Conservation (phyloP, 1,284 basidiomycete species). For the Meira nashicola region DNA sequence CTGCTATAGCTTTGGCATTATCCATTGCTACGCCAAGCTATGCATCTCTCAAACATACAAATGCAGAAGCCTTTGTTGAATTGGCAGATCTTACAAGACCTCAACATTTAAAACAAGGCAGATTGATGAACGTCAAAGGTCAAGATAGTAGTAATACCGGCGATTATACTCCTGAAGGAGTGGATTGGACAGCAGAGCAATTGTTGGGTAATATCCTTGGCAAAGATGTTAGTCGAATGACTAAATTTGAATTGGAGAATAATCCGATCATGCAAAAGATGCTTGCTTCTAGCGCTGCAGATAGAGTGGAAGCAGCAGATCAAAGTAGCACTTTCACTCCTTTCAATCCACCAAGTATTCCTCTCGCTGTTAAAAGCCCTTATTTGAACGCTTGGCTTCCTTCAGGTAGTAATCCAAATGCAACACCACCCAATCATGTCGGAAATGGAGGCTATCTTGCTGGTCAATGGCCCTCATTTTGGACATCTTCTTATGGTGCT, state of each 20-base stretch:
- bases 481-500: slow-evolving; percentile 46
- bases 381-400: slow-evolving; percentile 46
- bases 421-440: slow-evolving; percentile 39
- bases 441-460: slow-evolving; percentile 45
- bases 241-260: neutral
- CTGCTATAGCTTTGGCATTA: too few species aligned
- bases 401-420: slow-evolving; percentile 25
- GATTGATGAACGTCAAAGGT: neutral
- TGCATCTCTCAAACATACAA: slow-evolving; percentile 10
- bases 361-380: slow-evolving; percentile 39
- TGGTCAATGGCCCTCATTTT: slow-evolving; percentile 40
- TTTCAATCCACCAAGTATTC: slow-evolving; percentile 44
- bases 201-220: neutral
- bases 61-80: slow-evolving; percentile 4
- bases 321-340: slow-evolving; percentile 36
- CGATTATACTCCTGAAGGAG: neutral
- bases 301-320: neutral
- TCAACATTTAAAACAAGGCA: neutral
- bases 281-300: too few species aligned
- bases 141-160: slow-evolving; percentile 3
- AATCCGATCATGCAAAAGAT: neutral
- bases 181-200: slow-evolving; percentile 8
- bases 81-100: slow-evolving; percentile 13
- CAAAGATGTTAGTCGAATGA: neutral
- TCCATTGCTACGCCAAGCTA: too few species aligned